Evolutionary conservation across 1,139 yeast species (phyloP).

Genomic region (Pichia sp.): DNA sequence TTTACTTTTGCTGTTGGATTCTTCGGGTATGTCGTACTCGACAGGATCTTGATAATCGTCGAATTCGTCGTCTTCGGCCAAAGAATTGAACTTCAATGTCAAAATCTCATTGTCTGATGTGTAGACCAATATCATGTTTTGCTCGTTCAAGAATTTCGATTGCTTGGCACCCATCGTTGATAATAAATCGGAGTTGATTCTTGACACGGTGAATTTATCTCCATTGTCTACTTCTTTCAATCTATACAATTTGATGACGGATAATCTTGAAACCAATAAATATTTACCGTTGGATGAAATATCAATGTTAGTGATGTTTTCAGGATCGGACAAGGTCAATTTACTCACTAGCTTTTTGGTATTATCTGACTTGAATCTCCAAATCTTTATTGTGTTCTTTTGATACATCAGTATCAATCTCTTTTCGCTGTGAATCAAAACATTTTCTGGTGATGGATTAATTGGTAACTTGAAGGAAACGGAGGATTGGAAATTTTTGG

Average conservation of each 20-base stretch:
- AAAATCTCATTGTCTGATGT: conserved; percentile 54
- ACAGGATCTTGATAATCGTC: conserved; percentile 21
- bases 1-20: conserved; percentile 25
- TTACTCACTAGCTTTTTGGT: conserved; percentile 50
- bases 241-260: conserved; percentile 61
- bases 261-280: conserved; percentile 64
- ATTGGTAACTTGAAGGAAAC: conserved; percentile 64
- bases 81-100: conserved; percentile 34
- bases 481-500: conserved; percentile 64
- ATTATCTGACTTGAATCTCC: conserved; percentile 42
- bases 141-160: conserved; percentile 34
- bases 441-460: conserved; percentile 53
- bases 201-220: conserved; percentile 41
- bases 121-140: conserved; percentile 42
- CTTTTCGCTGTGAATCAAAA: conserved; percentile 39
- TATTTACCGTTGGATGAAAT: conserved; percentile 58
- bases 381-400: conserved; percentile 72
- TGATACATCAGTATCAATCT: conserved; percentile 69
- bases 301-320: conserved; percentile 66
- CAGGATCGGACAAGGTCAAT: conserved; percentile 65
- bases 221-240: conserved; percentile 31
- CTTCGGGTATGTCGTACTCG: conserved; percentile 29
- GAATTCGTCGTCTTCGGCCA: conserved; percentile 31
- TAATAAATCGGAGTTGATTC: conserved; percentile 45
- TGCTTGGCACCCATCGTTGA: conserved; percentile 47